phyloP scores from a whole-genome alignment of 192 early-diverging fungal species.

The Podila epicladia region DNA sequence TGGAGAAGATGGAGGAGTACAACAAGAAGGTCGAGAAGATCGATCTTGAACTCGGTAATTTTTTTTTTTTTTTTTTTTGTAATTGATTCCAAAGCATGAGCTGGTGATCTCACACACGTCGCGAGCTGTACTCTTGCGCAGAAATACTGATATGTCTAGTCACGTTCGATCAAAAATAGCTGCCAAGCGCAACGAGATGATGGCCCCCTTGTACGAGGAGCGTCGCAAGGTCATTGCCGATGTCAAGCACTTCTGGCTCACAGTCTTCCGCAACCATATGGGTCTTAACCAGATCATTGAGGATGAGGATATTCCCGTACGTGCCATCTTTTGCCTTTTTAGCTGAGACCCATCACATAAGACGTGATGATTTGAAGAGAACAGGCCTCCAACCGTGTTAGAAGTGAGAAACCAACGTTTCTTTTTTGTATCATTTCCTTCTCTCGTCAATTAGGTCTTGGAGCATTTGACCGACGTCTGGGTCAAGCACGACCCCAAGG shows the following conservation, averaged over 20 bases:
- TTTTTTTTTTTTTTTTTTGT: not conserved
- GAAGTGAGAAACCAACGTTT: not conserved
- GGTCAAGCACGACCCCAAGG: conserved; percentile 48
- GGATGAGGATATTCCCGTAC: conserved; percentile 30
- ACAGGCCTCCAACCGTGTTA: no score
- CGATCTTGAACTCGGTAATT: conserved; percentile 41
- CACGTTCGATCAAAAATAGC: not conserved
- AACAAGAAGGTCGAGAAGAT: conserved; percentile 26
- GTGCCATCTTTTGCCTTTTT: not conserved
- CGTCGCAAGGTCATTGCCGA: conserved; percentile 59
- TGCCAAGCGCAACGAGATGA: conserved; percentile 35
- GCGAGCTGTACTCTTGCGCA: not conserved
- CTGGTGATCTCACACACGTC: no score
- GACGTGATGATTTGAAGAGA: not conserved
- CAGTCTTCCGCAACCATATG: conserved; percentile 53
- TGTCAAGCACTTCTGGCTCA: conserved; percentile 67
- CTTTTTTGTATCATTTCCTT: not conserved
- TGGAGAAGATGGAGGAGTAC: conserved; percentile 26
- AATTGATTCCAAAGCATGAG: not conserved
- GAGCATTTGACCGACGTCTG: conserved; percentile 46
- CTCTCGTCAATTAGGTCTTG: conserved; percentile 5
- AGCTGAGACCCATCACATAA: not conserved
- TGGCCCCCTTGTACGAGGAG: conserved; percentile 54
- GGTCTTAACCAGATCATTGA: conserved; percentile 14
- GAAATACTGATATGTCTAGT: not conserved